These are phyloP conservation scores for Penicillium waksmanii DNA, from an alignment of 495 filamentous ascomycete species.

Conservation along the genomic window DNA sequence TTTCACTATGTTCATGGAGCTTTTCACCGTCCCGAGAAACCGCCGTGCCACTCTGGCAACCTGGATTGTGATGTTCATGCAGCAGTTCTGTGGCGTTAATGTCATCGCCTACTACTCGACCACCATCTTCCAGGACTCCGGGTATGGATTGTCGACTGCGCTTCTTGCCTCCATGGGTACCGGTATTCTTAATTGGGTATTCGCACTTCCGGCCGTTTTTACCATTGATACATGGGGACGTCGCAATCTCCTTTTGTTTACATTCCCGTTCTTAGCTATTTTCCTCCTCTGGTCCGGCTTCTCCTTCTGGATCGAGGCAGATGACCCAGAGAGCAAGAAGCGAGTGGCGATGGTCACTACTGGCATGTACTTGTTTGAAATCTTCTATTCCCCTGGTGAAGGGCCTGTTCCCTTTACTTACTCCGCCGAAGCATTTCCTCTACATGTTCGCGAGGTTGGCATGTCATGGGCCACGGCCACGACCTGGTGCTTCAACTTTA, in stretches of 20 bases:
- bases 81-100: constrained; percentile 59
- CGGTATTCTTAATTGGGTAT: constrained; percentile 68
- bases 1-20: constrained; percentile 54
- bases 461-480: constrained; percentile 66
- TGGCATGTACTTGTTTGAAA: constrained; percentile 55
- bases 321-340: constrained; percentile 30
- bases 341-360: constrained; percentile 53
- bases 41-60: constrained; percentile 55
- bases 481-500: constrained; percentile 56
- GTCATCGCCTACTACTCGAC: constrained; percentile 59
- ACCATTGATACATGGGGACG: constrained; percentile 70
- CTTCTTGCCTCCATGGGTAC: constrained; percentile 64
- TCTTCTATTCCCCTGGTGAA: constrained; percentile 59
- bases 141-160: constrained; percentile 48
- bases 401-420: constrained; percentile 63
- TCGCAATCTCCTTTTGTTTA: constrained; percentile 64
- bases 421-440: constrained; percentile 61
- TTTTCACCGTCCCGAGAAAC: constrained; percentile 58
- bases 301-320: constrained; percentile 55
- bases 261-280: constrained; percentile 64
- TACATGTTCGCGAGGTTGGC: constrained; percentile 67
- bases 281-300: constrained; percentile 62
- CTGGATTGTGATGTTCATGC: constrained; percentile 56
- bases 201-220: constrained; percentile 68
- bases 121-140: constrained; percentile 57